A percentile compares a stretch with the other conserved stretches of the same genome.
phyloP scores from a whole-genome alignment of 2,329 filamentous ascomycete genomes.

The Cercospora canescens region DNA sequence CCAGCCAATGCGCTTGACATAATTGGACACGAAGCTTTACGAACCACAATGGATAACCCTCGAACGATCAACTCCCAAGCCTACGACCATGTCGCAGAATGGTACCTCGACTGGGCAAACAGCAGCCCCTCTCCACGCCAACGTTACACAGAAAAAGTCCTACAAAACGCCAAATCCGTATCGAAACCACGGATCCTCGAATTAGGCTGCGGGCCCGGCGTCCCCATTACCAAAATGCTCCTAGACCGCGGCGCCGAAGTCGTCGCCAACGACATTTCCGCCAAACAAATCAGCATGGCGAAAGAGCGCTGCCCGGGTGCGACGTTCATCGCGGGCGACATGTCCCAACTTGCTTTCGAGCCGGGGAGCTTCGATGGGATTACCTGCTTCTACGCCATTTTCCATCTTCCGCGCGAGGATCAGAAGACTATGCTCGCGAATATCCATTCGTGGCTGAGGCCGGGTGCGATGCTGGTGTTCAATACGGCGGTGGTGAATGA shows the following conservation, averaged over 20 bases:
- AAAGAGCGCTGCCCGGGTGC: slow-evolving; percentile 21
- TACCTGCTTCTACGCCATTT: slow-evolving; percentile 27
- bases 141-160: slow-evolving; percentile 34
- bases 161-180: slow-evolving; percentile 24
- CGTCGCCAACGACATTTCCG: slow-evolving; percentile 29
- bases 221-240: slow-evolving; percentile 34
- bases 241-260: slow-evolving; percentile 25
- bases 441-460: slow-evolving; percentile 25
- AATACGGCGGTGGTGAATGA: slow-evolving; percentile 29
- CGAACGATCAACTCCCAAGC: slow-evolving; percentile 22
- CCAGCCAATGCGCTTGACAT: not conserved
- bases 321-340: slow-evolving; percentile 24
- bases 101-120: slow-evolving; percentile 41
- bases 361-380: slow-evolving; percentile 21
- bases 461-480: slow-evolving; percentile 24
- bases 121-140: slow-evolving; percentile 33
- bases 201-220: slow-evolving; percentile 44
- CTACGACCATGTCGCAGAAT: slow-evolving; percentile 41
- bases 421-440: slow-evolving; percentile 24
- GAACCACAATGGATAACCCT: slow-evolving; percentile 4
- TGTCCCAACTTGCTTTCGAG: slow-evolving; percentile 25
- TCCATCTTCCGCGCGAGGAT: slow-evolving; percentile 30
- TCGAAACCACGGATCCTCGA: slow-evolving; percentile 36
- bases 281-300: slow-evolving; percentile 23
- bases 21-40: not conserved